A percentile compares a stretch with the other conserved stretches of the same genome.
These are phyloP conservation scores for Candida rishiriensis DNA, from an alignment of 805 yeast species.

Conservation along the genomic window DNA sequence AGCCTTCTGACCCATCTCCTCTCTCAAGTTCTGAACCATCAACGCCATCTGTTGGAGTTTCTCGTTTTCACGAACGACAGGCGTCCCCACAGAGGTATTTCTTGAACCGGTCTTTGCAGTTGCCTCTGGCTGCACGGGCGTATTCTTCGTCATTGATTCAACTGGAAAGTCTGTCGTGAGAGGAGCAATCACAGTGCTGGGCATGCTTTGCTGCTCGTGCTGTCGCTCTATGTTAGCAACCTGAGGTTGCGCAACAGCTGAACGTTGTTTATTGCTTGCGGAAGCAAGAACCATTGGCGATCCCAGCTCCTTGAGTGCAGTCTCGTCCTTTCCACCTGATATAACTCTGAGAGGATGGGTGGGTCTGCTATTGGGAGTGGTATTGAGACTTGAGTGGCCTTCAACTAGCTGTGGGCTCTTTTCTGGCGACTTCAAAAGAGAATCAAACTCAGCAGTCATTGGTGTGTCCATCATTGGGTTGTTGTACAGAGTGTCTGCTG, in stretches of 20 bases:
- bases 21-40: conserved; percentile 32
- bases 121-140: background rate
- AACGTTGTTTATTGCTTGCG: background rate
- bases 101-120: background rate
- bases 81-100: too few relatives aligned
- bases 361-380: conserved; percentile 12
- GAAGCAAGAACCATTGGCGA: conserved; percentile 11
- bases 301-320: conserved; percentile 8
- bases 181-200: background rate
- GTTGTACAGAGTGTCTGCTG: conserved; percentile 2
- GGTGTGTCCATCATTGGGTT: conserved; percentile 18
- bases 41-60: conserved; percentile 20
- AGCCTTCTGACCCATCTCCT: conserved; percentile 47
- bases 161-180: background rate
- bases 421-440: conserved; percentile 5
- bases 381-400: conserved; percentile 1
- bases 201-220: background rate
- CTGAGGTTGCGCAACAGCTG: too few relatives aligned
- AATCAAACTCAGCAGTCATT: conserved; percentile 7
- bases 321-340: conserved; percentile 2
- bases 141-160: background rate
- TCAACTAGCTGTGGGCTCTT: background rate
- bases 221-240: too few relatives aligned
- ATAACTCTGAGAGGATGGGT: conserved; percentile 15
- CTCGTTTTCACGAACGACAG: conserved; percentile 10